Evolutionary conservation across 148 eudicot genomes (phyloP), one percentile per base, ranked within the genome.

Genomic region (Rhododendron griersonianum): DNA sequence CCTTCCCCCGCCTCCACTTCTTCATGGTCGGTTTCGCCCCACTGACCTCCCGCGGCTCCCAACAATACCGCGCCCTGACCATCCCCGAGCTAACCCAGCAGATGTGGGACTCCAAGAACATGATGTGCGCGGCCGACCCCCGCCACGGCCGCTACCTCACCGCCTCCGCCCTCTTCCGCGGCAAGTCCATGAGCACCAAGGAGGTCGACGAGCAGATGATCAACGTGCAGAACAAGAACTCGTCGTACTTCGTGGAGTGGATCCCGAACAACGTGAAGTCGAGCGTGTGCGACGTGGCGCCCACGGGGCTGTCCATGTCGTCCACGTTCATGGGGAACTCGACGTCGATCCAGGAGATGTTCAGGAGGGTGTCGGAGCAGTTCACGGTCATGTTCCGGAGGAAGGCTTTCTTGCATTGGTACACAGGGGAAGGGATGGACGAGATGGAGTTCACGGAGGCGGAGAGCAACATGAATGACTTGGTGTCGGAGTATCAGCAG

Each of bases 11-110:
- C 1, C 93, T 94, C 82, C 96, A 94, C 87, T 94, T 94, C 90
- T 94, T 94, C 93, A 94, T 94, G 96, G 96, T 94, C 0, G 96
- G 96, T 0, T 94, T 94, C 23, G 94, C 96, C 0, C 95, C 96
- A 0, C 85, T 94, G 9, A 94, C 96, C 51, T 94, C 96, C 37
- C 91, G 92, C 7, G 86, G 90, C 23, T 91, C 96, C 11, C 94
- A 91, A 28, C 92, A 94, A 3, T 94, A 94, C 90, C 88, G 92
- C 1, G 88, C 95, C 79, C 91, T 93, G 1, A 89, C 95, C 15
- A 90, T 91, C 86, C 91, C 93, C 1, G 93, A 91, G 53, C 91
- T 91, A 18, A 91, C 91, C 44, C 81, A 78, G 14, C 81, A 78
- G 2, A 78, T 92, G 94, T 92, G 94, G 93, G 94, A 92, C 84